A percentile compares a stretch with the other conserved stretches of the same genome.
phyloP scores from a whole-genome alignment of 1,284 basidiomycete species.

The Microbotryum saponariae region DNA sequence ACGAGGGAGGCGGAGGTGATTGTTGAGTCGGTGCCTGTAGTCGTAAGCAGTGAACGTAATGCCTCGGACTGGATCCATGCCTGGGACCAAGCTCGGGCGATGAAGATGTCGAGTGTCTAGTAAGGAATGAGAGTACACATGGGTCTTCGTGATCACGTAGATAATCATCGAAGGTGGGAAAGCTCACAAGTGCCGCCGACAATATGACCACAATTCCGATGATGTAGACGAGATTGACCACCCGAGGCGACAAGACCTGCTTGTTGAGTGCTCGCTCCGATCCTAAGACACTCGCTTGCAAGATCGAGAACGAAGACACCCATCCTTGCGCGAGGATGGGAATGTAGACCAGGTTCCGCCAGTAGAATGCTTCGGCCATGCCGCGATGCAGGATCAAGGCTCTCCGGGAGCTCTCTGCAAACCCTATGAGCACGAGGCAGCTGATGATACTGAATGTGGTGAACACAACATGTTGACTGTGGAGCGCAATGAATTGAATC shows the following conservation, averaged over 20 bases:
- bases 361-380: slow-evolving; percentile 6
- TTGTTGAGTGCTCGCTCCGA: slow-evolving; percentile 8
- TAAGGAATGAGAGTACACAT: no score
- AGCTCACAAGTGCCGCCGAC: no score
- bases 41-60: no score
- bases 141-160: no score
- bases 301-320: slow-evolving; percentile 9
- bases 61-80: no score
- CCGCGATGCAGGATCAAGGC: not conserved
- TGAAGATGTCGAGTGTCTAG: no score
- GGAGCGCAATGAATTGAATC: not conserved
- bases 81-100: no score
- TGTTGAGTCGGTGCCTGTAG: no score
- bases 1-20: no score
- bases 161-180: no score
- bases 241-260: slow-evolving; percentile 8
- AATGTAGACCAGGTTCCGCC: slow-evolving; percentile 13
- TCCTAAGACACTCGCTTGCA: slow-evolving; percentile 10
- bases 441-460: slow-evolving; percentile 5
- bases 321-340: slow-evolving; percentile 13
- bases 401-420: slow-evolving; percentile 1
- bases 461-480: slow-evolving; percentile 20
- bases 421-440: slow-evolving; percentile 12
- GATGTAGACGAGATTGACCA: slow-evolving; percentile 13
- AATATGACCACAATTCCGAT: slow-evolving; percentile 4